phyloP scores from a whole-genome alignment of 2,329 filamentous ascomycete species.

The Pyrenophora graminea region DNA sequence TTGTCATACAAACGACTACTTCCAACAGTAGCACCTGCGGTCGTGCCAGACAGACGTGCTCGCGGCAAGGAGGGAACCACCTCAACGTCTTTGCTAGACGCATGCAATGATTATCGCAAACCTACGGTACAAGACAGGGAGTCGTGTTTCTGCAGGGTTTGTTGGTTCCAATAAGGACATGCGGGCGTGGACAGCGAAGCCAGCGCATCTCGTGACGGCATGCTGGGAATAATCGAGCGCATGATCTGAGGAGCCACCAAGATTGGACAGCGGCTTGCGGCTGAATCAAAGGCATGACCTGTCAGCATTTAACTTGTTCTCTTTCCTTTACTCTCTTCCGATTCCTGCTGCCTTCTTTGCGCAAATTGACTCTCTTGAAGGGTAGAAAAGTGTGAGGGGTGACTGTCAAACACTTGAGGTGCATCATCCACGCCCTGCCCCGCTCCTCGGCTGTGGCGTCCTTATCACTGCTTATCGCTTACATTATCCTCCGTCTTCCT shows the following conservation, averaged over 20 bases:
- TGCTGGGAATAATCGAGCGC: slow-evolving; percentile 12
- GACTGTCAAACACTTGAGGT: slow-evolving; percentile 1
- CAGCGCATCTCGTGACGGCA: slow-evolving; percentile 31
- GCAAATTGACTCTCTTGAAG: background rate
- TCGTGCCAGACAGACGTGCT: no score
- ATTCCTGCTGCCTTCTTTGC: background rate
- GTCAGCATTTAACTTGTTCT: background rate
- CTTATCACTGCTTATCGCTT: slow-evolving; percentile 20
- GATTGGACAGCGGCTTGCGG: slow-evolving; percentile 12
- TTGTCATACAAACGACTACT: no score
- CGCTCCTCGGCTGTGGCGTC: slow-evolving; percentile 29
- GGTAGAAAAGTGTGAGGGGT: background rate
- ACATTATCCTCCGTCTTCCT: slow-evolving; percentile 11
- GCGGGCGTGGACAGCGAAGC: slow-evolving; percentile 19
- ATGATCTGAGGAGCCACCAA: slow-evolving; percentile 18
- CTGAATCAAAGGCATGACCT: background rate
- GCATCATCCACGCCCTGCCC: slow-evolving; percentile 3
- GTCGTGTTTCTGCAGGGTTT: background rate
- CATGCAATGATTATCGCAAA: no score
- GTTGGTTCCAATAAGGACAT: background rate
- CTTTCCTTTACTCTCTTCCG: background rate
- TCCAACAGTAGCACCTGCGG: no score
- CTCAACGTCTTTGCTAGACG: no score
- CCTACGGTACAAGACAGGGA: no score
- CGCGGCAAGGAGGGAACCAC: no score